Conservation (phyloP, 2,329 filamentous ascomycete species). For the Tympanopsis confertula region DNA sequence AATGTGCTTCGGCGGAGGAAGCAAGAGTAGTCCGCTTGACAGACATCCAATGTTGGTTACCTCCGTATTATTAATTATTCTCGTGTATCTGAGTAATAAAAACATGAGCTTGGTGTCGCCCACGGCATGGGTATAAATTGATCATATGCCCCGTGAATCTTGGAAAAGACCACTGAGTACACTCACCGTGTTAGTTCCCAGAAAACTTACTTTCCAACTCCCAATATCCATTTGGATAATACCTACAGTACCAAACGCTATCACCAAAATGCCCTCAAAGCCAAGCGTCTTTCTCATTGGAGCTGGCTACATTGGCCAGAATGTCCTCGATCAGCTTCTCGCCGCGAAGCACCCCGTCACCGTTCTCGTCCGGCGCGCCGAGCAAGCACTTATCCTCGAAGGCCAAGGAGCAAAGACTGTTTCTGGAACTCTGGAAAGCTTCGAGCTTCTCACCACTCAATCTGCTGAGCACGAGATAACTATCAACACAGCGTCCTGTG, state of each 20-base stretch:
- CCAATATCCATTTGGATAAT: too few species aligned
- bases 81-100: too few species aligned
- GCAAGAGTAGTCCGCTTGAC: too few species aligned
- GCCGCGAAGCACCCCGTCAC: conserved; percentile 27
- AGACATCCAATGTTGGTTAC: too few species aligned
- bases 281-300: conserved; percentile 27
- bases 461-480: conserved; percentile 24
- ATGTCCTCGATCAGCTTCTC: conserved; percentile 29
- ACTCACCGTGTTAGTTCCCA: too few species aligned
- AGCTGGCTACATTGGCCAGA: conserved; percentile 33
- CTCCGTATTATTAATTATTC: too few species aligned
- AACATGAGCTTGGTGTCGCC: too few species aligned
- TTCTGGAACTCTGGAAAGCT: conserved; percentile 26
- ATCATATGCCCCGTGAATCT: too few species aligned
- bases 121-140: too few species aligned
- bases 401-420: conserved; percentile 22
- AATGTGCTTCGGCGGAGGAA: too few species aligned
- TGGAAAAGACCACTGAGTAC: too few species aligned
- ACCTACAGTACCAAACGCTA: neutral
- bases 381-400: conserved; percentile 20
- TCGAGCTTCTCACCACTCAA: conserved; percentile 22
- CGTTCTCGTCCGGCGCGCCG: conserved; percentile 24
- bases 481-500: conserved; percentile 35
- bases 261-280: neutral
- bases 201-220: too few species aligned